phyloP scores from a whole-genome alignment of 2,329 filamentous ascomycete genomes.

The Tolypocladium tropicale region DNA sequence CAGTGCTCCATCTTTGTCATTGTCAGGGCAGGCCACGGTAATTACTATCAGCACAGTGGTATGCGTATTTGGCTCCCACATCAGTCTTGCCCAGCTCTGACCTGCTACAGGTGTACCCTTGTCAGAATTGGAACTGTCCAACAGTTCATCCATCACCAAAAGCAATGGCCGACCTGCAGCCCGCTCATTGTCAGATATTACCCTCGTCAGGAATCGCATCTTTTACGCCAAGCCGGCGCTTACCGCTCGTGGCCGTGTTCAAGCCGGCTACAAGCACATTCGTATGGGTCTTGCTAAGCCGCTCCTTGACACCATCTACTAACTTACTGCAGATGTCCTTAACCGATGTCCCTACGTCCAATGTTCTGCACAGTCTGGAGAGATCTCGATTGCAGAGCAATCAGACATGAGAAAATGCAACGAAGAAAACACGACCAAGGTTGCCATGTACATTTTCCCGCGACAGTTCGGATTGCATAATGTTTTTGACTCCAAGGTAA shows the following conservation, averaged over 20 bases:
- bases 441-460: conserved; percentile 92
- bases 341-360: conserved; percentile 48
- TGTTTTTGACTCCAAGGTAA: conserved; percentile 66
- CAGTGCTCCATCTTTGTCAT: conserved; percentile 67
- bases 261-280: conserved; percentile 69
- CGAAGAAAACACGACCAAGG: conserved; percentile 47
- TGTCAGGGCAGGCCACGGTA: conserved; percentile 48
- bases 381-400: neutral
- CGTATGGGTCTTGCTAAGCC: conserved; percentile 45
- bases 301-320: conserved; percentile 1
- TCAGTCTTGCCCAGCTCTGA: conserved; percentile 3
- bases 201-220: conserved; percentile 73
- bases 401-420: conserved; percentile 3
- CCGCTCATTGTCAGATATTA: conserved; percentile 48
- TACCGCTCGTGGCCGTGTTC: conserved; percentile 55
- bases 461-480: conserved; percentile 85
- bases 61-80: conserved; percentile 13
- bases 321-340: conserved; percentile 54
- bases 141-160: no score
- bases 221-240: conserved; percentile 70
- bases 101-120: conserved; percentile 34
- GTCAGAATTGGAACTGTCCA: conserved; percentile 28
- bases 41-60: conserved; percentile 75
- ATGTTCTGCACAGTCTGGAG: neutral
- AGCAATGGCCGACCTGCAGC: neutral